Evolutionary conservation across 2,329 filamentous ascomycete genomes (phyloP), one percentile per base, ranked within the genome.

Genomic region (Xylaria sp.): DNA sequence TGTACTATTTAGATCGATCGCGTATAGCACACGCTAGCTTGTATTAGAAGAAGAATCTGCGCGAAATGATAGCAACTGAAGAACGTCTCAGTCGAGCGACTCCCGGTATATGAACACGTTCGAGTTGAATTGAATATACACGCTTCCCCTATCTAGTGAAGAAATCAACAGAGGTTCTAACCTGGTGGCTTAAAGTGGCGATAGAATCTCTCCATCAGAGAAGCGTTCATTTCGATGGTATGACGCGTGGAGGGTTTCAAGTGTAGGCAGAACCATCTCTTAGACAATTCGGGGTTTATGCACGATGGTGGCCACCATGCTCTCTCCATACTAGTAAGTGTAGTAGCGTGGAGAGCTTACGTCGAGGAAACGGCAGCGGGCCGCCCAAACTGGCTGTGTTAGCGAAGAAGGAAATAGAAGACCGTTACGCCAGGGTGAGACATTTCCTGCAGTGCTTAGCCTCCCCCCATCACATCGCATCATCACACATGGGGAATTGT

Each of bases 371-470:
- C n/a, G n/a, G n/a, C n/a, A n/a, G n/a, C n/a, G n/a, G 29, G 29
- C 49, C 17, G 49, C 7, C 27, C 20, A 33, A 33, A 29, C 17
- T 17, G 20, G 36, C 15, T 39, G 2, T 13, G 20, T 45, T 45
- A 6, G 42, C 42, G n/a, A 44, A 44, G 7, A 6, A 22, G 5
- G n/a, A 42, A n/a, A 42, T 7, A 11, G 36, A 33, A 36, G 17
- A 20, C 29, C 29, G 29, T 53, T 53, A 33, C 17, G 9, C 11
- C 20, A 38, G n/a, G 33, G 38, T 56, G 53, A 56, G 53, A 56
- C 53, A 56, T 11, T 42, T 55, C 20, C 54, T 25, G 27, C 39
- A 47, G 55, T 45, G 42, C 42, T 57, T 42, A 57, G 39, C 33
- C 22, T 39, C 42, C n/a, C 20, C 20, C 55, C 10, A 47, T 49